Evolutionary conservation across 176 grass and related monocot species (phyloP).

Genomic region (Aegilops umbellulata): DNA sequence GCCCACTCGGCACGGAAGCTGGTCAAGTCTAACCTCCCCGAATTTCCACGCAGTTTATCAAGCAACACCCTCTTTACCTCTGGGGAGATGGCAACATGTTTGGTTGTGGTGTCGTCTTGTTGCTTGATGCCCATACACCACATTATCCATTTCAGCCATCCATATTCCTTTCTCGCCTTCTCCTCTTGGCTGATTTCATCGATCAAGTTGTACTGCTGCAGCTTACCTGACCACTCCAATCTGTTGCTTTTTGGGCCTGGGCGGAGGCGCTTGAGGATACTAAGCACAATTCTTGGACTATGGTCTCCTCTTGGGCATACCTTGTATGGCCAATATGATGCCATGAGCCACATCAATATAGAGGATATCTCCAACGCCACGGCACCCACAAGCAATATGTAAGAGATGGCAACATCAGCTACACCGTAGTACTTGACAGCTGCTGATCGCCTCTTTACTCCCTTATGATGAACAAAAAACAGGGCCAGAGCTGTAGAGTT

Average conservation of each 20-base stretch:
- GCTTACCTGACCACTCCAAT: not conserved
- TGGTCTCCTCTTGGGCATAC: not conserved
- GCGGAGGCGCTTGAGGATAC: not conserved
- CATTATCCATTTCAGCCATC: not conserved
- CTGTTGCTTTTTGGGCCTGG: not conserved
- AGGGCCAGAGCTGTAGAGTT: not conserved
- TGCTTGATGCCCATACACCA: not conserved
- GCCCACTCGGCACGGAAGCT: not conserved
- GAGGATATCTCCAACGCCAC: not conserved
- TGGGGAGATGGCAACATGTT: not conserved
- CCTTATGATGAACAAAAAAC: not conserved
- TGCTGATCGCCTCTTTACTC: not conserved
- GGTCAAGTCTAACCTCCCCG: accelerated
- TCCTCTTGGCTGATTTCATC: too few relatives aligned
- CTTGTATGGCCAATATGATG: not conserved
- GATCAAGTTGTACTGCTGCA: not conserved
- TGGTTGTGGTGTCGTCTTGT: not conserved
- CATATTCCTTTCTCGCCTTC: not conserved
- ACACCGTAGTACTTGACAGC: not conserved
- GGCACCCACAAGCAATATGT: not conserved
- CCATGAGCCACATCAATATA: not conserved
- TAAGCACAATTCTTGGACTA: not conserved
- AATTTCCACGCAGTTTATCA: not conserved
- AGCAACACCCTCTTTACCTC: not conserved
- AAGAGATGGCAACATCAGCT: not conserved